Evolutionary conservation across 768 basidiomycete genomes (phyloP).

Genomic region (Boletus sp.): DNA sequence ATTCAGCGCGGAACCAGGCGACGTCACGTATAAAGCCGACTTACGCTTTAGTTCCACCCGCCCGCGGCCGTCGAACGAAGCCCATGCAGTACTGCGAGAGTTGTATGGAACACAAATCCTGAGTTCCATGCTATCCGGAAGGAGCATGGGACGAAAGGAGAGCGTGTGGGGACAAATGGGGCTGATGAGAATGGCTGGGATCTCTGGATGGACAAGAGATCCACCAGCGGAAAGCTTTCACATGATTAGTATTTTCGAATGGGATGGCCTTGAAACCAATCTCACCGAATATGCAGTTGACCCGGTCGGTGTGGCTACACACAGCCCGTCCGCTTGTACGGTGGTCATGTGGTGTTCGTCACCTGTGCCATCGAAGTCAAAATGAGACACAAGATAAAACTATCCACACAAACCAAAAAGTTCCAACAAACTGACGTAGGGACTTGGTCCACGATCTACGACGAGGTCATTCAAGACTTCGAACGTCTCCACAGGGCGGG

Average conservation of each 20-base stretch:
- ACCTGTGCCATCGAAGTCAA: conserved; percentile 45
- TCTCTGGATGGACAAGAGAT: conserved; percentile 96
- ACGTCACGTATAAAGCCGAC: conserved; percentile 28
- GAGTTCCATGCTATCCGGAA: conserved; percentile 98
- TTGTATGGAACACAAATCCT: conserved; percentile 99
- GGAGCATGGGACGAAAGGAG: conserved; percentile 96
- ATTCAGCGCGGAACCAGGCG: conserved; percentile 7
- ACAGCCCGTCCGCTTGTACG: conserved; percentile 95
- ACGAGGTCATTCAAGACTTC: conserved; percentile 96
- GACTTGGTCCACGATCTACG: conserved; percentile 96
- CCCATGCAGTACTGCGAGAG: conserved; percentile 97
- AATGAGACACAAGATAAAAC: neutral
- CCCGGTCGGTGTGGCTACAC: conserved; percentile 93
- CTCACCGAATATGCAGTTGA: conserved; percentile 96
- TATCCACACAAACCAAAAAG: conserved; percentile 73
- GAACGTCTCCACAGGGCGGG: conserved; percentile 91
- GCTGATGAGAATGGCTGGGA: conserved; percentile 92
- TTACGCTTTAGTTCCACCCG: conserved; percentile 92
- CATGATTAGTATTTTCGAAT: conserved; percentile 7
- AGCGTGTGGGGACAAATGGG: conserved; percentile 98
- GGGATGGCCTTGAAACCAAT: neutral
- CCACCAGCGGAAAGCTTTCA: conserved; percentile 88
- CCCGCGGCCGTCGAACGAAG: conserved; percentile 95
- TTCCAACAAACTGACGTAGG: conserved; percentile 93
- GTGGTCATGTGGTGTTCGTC: conserved; percentile 99